These are phyloP conservation scores for Leccinum fallax DNA, from an alignment of 1,284 basidiomycete genomes.

Conservation along the genomic window DNA sequence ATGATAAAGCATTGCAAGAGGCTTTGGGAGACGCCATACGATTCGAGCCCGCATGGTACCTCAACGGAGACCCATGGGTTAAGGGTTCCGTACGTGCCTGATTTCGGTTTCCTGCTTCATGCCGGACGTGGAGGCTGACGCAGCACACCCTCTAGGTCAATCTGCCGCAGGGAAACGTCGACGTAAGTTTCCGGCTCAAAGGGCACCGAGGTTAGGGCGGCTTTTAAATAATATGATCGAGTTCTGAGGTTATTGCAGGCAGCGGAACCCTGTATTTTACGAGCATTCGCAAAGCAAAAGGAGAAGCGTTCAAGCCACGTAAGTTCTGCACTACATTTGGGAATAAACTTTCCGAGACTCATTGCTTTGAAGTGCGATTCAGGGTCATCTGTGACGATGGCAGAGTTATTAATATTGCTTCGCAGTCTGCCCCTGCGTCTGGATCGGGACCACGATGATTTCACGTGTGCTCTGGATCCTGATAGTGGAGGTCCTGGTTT, in stretches of 20 bases:
- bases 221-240: background rate
- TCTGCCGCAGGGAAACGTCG: conserved; percentile 73
- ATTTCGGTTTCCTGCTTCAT: background rate
- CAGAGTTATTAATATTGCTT: conserved; percentile 41
- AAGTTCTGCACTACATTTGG: conserved; percentile 34
- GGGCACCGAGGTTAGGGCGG: conserved; percentile 60
- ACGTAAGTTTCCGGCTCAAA: conserved; percentile 72
- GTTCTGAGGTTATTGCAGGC: conserved; percentile 39
- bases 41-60: conserved; percentile 72
- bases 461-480: background rate
- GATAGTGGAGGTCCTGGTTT: background rate
- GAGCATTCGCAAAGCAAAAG: conserved; percentile 76
- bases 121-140: background rate
- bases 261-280: conserved; percentile 80
- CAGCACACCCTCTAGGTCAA: conserved; percentile 52
- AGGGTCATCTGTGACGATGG: conserved; percentile 70
- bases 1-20: conserved; percentile 50
- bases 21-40: conserved; percentile 69
- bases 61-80: conserved; percentile 76
- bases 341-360: background rate
- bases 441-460: conserved; percentile 1
- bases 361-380: conserved; percentile 57
- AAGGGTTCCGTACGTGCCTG: conserved; percentile 57
- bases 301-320: conserved; percentile 68
- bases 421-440: conserved; percentile 3